Conservation (phyloP, 805 yeast genomes). For the Peterozyma xylosa region DNA sequence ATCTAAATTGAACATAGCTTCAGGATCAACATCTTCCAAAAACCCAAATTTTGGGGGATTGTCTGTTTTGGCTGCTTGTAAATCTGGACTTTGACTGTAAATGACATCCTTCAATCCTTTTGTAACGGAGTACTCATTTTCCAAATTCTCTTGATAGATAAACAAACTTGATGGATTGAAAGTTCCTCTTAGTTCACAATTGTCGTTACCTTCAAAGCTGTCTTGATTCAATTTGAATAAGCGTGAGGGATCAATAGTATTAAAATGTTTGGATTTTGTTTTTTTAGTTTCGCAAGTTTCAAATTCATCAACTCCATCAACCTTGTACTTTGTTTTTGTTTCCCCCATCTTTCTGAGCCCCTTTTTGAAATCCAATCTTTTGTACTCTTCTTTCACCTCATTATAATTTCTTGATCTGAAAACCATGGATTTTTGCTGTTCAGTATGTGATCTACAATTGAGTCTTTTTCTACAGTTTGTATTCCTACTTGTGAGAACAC, state of each 20-base stretch:
- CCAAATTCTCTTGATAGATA: too few relatives aligned
- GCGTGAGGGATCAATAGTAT: not conserved
- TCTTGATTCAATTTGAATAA: not conserved
- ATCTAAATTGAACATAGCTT: too few relatives aligned
- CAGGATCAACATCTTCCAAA: too few relatives aligned
- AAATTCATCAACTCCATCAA: not conserved
- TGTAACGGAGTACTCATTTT: too few relatives aligned
- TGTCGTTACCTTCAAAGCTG: too few relatives aligned
- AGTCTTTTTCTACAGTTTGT: not conserved
- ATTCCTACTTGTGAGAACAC: not conserved
- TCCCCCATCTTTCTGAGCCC: not conserved
- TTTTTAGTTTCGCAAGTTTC: not conserved
- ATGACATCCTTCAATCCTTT: too few relatives aligned
- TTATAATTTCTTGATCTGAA: not conserved
- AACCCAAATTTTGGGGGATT: too few relatives aligned
- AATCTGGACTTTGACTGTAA: too few relatives aligned
- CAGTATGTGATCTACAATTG: not conserved
- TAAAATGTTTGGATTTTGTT: not conserved
- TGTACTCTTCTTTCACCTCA: not conserved
- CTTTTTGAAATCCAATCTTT: too few relatives aligned
- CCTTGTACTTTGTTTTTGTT: not conserved
- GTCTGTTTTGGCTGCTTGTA: too few relatives aligned
- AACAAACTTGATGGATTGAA: too few relatives aligned
- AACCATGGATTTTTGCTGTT: not conserved
- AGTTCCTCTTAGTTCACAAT: too few relatives aligned